Percentiles rank a stretch among this genome's conserved stretches.
These are phyloP conservation scores for Capsicum chinense DNA, from an alignment of 257 asterid genomes.

Conservation along the genomic window DNA sequence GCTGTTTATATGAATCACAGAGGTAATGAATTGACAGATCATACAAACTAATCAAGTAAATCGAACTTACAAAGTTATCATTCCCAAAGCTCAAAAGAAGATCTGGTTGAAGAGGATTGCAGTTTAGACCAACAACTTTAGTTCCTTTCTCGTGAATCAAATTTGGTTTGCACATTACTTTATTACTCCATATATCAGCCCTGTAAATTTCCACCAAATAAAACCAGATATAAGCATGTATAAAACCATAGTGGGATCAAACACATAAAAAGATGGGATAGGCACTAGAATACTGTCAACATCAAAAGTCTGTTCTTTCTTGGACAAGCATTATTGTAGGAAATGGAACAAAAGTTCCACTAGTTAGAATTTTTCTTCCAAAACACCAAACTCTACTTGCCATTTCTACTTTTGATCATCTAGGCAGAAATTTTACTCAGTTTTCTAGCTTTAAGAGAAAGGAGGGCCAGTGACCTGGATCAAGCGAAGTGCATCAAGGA, in stretches of 20 bases:
- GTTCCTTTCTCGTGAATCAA: conserved; percentile 94
- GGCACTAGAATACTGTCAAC: conserved; percentile 15
- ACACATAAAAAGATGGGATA: neutral
- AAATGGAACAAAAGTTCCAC: conserved; percentile 4
- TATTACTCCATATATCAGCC: conserved; percentile 72
- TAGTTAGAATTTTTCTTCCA: neutral
- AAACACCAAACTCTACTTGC: neutral
- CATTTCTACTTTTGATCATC: neutral
- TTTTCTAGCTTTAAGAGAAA: neutral
- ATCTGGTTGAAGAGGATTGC: conserved; percentile 98
- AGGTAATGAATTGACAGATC: neutral
- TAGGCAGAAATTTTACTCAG: conserved; percentile 1
- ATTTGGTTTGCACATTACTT: conserved; percentile 57
- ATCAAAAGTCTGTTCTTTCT: neutral
- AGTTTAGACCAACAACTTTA: conserved; percentile 92
- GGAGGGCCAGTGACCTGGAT: too few species aligned
- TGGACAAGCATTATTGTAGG: neutral
- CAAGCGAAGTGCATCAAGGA: too few species aligned
- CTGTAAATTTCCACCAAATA: conserved; percentile 46
- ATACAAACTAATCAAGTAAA: conserved; percentile 17
- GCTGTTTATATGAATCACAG: conserved; percentile 7
- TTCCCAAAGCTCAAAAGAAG: conserved; percentile 91
- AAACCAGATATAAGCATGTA: conserved; percentile 9
- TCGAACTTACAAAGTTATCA: conserved; percentile 82
- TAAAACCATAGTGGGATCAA: conserved; percentile 2